Evolutionary conservation across 306 rosid genomes (phyloP), one percentile per base, ranked within the genome.

Genomic region (Prunus dulcis): DNA sequence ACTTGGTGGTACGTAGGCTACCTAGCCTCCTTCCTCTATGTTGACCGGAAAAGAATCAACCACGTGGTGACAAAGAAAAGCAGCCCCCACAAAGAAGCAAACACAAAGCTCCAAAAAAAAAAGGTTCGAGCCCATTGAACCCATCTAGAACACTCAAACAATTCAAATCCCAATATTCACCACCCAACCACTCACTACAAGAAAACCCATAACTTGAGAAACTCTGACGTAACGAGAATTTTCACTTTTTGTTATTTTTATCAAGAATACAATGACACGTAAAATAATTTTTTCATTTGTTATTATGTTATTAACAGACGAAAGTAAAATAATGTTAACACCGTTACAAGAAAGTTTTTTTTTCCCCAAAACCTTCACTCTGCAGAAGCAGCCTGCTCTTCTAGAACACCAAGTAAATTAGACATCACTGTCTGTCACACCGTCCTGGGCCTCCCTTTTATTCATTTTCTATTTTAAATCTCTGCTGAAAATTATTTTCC

Each of bases 331-430:
- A 32, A 1, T 32, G 2, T 1, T 38, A 38, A 6, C 43, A 6
- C 0, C 2, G 9, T 6, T 38, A 1, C 9, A 38, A 38, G 2
- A 6, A 38, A 38, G 43, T 38, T 38, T 38, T 38, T 32, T 34
- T 34, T 32, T 0, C 34, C 32, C 9, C 9, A 38, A 38, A 38
- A 38, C 9, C 43, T 38, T 38, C 43, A 2, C 43, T 38, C 2
- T 38, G 2, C 9, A 38, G 43, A 0, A 9, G 23, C 28, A 4
- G 69, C 15, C 49, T 3, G 90, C 86, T 74, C 84, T 88, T 92
- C 97, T 88, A 84, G 93, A 92, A 66, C 81, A 28, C 34, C 57
- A 50, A 43, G 38, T n/a, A 64, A 10, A 38, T 23, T 15, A 60
- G 20, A 7, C 14, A 70, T 51, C 14, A 18, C 27, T 56, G 65